These are phyloP conservation scores for Huntiella decipiens DNA, from an alignment of 2,329 filamentous ascomycete species.

Conservation along the genomic window DNA sequence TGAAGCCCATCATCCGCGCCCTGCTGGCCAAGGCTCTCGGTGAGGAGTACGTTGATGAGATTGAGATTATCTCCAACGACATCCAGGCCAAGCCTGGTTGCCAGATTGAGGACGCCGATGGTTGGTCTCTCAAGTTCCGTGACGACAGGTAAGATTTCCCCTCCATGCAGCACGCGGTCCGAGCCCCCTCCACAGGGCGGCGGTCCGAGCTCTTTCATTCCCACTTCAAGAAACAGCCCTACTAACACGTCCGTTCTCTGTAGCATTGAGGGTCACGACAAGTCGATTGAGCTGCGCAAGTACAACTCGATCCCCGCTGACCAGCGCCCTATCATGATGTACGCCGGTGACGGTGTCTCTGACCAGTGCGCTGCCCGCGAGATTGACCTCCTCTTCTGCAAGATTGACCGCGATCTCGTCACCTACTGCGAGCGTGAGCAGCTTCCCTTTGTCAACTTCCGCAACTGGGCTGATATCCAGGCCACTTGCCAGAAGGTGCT, in stretches of 20 bases:
- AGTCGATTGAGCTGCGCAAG: constrained; percentile 74
- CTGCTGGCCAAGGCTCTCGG: constrained; percentile 66
- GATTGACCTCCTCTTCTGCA: constrained; percentile 85
- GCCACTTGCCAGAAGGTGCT: constrained; percentile 57
- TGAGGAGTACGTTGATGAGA: constrained; percentile 49
- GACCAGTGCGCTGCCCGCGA: constrained; percentile 83
- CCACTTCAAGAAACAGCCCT: background rate
- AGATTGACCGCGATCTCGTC: constrained; percentile 67
- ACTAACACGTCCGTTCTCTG: constrained; percentile 9
- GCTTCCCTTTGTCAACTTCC: constrained; percentile 74
- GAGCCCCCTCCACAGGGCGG: background rate
- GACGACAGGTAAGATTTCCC: constrained; percentile 35
- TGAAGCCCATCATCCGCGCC: constrained; percentile 78
- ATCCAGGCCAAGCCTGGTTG: constrained; percentile 46
- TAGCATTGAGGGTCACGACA: constrained; percentile 87
- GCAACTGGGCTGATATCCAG: constrained; percentile 66
- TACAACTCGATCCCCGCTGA: constrained; percentile 52
- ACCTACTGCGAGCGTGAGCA: constrained; percentile 68
- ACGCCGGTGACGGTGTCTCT: constrained; percentile 86
- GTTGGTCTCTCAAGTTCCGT: constrained; percentile 77
- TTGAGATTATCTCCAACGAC: constrained; percentile 83
- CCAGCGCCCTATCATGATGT: constrained; percentile 68
- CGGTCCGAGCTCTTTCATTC: background rate
- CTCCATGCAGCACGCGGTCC: background rate
- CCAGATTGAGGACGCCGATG: constrained; percentile 57